These are phyloP conservation scores for Trichoderma simmonsii DNA, from an alignment of 2,329 filamentous ascomycete genomes.

Conservation along the genomic window DNA sequence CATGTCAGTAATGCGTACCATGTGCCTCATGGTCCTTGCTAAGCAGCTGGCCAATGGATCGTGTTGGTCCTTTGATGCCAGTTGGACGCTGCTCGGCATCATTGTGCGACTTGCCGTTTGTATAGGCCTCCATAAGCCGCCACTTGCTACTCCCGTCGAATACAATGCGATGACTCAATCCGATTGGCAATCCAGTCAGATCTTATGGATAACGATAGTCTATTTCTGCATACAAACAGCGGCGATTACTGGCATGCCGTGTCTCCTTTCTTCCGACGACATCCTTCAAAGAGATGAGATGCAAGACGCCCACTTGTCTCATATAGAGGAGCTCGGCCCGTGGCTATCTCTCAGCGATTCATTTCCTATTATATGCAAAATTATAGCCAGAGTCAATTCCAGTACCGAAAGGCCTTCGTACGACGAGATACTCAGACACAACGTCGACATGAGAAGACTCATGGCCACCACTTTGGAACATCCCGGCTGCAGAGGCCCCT, in stretches of 20 bases:
- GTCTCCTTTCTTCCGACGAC: not conserved
- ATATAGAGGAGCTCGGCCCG: not conserved
- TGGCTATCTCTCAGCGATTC: not conserved
- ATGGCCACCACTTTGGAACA: not conserved
- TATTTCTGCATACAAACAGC: conserved; percentile 9
- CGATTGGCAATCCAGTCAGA: not conserved
- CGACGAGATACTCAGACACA: not conserved
- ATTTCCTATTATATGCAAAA: conserved; percentile 1
- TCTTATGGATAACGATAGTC: not conserved
- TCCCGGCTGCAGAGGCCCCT: not conserved
- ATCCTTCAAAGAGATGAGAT: not conserved
- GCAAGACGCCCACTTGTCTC: not conserved
- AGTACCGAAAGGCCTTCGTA: not conserved
- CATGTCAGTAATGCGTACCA: conserved; percentile 15
- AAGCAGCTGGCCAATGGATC: conserved; percentile 20
- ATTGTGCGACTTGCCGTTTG: not conserved
- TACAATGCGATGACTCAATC: not conserved
- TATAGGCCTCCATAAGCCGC: not conserved
- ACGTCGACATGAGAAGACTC: not conserved
- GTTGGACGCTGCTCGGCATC: not conserved
- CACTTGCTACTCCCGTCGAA: not conserved
- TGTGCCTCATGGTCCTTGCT: conserved; percentile 21
- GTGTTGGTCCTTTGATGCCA: conserved; percentile 6
- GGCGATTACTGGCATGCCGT: not conserved
- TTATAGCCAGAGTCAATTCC: not conserved